Base-by-base conservation (phyloP, 2,329 filamentous ascomycete species). In the Trichoderma koningii region DNA sequence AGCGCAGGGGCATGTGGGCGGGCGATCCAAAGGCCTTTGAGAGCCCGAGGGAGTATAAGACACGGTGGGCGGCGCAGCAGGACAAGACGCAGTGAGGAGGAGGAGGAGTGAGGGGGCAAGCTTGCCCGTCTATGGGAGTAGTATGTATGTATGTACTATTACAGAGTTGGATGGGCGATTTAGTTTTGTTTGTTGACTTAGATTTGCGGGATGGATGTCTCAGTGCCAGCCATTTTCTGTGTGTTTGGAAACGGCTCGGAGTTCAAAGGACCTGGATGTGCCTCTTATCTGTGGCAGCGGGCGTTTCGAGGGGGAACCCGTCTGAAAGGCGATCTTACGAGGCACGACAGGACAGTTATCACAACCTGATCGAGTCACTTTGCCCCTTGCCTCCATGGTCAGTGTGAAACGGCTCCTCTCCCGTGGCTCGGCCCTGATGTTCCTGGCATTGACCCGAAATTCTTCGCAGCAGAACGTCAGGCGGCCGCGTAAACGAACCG, bases 11-110 rank as follows among this genome's bases (percentile, higher is more conserved):
- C 0, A 86, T 98, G 80, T 98, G 95, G 95, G 82, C 84, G 55
- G 82, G 84, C 38, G 85, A 85, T 66, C 79, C 79, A 73, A 82
- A 81, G 68, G 77, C 82, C 66, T 89, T 88, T 73, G 93, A 97
- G 80, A 96, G 88, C 75, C 95, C 95, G 9, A 86, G 93, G 70
- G 89, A 92, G 66, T 99, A 92, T 78, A 99, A 99, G 81, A 88
- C 76, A 28, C 75, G 71, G 57, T 75, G 73, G 73, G 73, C 73
- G 45, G 73, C 73, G 52, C 62, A 64, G 62, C 62, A 56, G 51
- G 62, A 53, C 50, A 63, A 63, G 42, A 19, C 50, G 9, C 47
- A 30, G 30, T 60, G 52, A n/a, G 34, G 10, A 14, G 30, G 9
- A 12, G 9, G 12, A 14, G 10, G n/a, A n/a, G 26, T 4, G 34